phyloP scores from a whole-genome alignment of 164 flowering plant genomes.

The Akebia trifoliata region DNA sequence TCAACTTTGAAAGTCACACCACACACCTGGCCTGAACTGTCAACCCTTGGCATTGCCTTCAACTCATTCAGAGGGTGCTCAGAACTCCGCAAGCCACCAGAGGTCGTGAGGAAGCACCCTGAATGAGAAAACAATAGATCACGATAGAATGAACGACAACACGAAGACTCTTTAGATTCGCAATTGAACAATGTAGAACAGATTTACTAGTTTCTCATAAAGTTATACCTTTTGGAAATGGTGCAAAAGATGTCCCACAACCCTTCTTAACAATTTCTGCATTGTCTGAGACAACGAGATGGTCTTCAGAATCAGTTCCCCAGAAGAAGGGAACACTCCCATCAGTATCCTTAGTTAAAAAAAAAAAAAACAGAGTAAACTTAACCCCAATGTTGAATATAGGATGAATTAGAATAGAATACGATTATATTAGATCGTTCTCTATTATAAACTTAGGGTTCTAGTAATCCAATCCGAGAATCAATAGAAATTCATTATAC shows the following conservation, averaged over 20 bases:
- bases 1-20: conserved; percentile 87
- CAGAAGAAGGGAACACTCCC: conserved; percentile 87
- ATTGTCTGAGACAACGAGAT: conserved; percentile 73
- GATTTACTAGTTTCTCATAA: no score
- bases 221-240: conserved; percentile 93
- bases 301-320: conserved; percentile 84
- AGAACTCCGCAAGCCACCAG: conserved; percentile 77
- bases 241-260: conserved; percentile 93
- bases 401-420: no score
- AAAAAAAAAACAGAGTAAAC: not conserved
- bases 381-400: no score
- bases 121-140: conserved; percentile 3
- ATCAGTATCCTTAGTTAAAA: conserved; percentile 81
- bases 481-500: no score
- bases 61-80: conserved; percentile 87
- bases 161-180: no score
- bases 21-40: conserved; percentile 90
- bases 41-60: conserved; percentile 91
- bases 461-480: no score
- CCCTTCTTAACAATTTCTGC: conserved; percentile 57
- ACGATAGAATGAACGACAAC: no score
- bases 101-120: conserved; percentile 89
- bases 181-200: no score
- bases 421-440: no score
- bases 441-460: no score